Conservation (phyloP, 2,329 filamentous ascomycete genomes). For the Cladosporium austrohemisphaericum region DNA sequence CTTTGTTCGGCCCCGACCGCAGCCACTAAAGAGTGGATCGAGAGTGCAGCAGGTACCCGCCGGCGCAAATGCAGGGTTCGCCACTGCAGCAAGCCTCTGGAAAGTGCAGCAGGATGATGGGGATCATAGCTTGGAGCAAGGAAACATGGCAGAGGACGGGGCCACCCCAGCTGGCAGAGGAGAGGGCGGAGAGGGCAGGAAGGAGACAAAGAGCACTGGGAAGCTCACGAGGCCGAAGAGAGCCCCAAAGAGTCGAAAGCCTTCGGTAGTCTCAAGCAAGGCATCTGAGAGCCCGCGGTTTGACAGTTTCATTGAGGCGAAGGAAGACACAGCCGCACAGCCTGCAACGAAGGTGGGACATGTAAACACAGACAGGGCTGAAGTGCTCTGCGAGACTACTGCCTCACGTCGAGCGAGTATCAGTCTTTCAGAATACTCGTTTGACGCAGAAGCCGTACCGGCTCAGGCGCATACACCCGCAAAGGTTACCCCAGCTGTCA, state of each 20-base stretch:
- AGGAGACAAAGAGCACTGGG: constrained; percentile 7
- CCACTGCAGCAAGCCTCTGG: constrained; percentile 17
- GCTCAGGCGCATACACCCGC: background rate
- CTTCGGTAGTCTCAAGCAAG: background rate
- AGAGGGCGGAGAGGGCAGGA: background rate
- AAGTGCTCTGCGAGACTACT: background rate
- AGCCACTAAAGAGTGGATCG: constrained; percentile 16
- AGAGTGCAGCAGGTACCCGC: constrained; percentile 14
- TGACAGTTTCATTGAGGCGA: background rate
- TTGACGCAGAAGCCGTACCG: background rate
- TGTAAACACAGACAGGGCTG: no score
- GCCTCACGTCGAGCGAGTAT: constrained; percentile 18
- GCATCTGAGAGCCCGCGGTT: background rate
- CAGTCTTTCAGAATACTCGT: constrained; percentile 21
- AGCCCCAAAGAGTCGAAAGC: background rate
- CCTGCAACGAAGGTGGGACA: no score
- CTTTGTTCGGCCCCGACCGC: constrained; percentile 7
- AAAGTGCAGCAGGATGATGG: constrained; percentile 12
- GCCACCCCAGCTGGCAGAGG: background rate
- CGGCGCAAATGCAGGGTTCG: constrained; percentile 18
- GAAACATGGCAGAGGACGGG: background rate
- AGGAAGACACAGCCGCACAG: background rate
- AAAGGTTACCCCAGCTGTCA: constrained; percentile 8
- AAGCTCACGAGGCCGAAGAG: constrained; percentile 16
- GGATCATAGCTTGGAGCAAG: no score